phyloP scores from a whole-genome alignment of 1,284 basidiomycete species.

The Thelephora terrestris region DNA sequence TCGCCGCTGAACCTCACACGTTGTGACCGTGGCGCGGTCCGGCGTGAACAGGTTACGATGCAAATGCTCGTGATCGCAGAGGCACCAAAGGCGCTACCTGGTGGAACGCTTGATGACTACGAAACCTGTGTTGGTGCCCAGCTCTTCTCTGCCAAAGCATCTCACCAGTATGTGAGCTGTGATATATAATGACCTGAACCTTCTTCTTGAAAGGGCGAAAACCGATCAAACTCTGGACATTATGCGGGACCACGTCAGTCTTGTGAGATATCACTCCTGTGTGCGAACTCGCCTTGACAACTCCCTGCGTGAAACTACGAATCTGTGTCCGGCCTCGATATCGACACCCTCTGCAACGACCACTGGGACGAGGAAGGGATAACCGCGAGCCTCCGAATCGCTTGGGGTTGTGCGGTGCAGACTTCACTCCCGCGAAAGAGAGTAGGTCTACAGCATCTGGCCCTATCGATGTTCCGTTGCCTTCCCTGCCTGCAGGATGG shows the following conservation, averaged over 20 bases:
- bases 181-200: slow-evolving; percentile 44
- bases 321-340: slow-evolving; percentile 34
- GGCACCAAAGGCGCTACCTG: slow-evolving; percentile 34
- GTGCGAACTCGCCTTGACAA: neutral
- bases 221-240: slow-evolving; percentile 37
- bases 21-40: neutral
- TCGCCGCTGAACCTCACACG: neutral
- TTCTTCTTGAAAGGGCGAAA: slow-evolving; percentile 46
- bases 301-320: slow-evolving; percentile 43
- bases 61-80: slow-evolving; percentile 52
- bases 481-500: no score
- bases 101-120: slow-evolving; percentile 45
- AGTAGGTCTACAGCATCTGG: no score
- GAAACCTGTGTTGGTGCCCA: slow-evolving; percentile 59
- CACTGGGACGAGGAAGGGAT: slow-evolving; percentile 58
- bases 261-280: slow-evolving; percentile 26
- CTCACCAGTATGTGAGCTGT: slow-evolving; percentile 36
- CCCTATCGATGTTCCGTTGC: no score
- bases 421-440: no score
- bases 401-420: no score
- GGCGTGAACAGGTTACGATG: slow-evolving; percentile 38
- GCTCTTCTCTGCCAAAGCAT: slow-evolving; percentile 45
- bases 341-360: slow-evolving; percentile 48
- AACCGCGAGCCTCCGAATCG: no score
- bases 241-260: slow-evolving; percentile 56